These are phyloP conservation scores for Pezicula neosporulosa DNA, from an alignment of 2,329 filamentous ascomycete species.

Conservation along the genomic window DNA sequence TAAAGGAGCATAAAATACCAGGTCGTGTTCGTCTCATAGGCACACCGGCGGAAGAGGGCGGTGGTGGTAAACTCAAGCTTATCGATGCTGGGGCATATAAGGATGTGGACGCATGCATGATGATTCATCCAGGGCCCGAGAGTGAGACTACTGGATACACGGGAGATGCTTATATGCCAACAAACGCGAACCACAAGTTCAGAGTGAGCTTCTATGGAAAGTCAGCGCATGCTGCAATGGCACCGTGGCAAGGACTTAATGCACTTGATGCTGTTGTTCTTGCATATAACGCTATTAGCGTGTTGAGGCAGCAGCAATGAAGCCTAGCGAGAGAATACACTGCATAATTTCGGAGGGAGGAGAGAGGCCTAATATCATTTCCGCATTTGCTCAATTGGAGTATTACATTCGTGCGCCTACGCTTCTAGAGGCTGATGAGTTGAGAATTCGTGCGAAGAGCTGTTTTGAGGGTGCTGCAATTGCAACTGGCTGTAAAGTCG, in stretches of 20 bases:
- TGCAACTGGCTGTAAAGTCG: constrained; percentile 4
- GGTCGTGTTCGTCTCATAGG: constrained; percentile 9
- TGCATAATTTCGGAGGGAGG: no score
- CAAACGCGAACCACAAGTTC: constrained; percentile 1
- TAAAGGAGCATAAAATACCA: constrained; percentile 16
- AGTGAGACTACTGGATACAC: constrained; percentile 33
- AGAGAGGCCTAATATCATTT: no score
- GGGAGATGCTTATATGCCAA: constrained; percentile 34
- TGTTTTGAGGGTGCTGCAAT: constrained; percentile 7
- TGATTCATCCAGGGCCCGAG: constrained; percentile 30
- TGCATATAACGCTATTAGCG: constrained; percentile 26
- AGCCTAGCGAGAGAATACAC: constrained; percentile 15
- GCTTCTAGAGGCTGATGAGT: not conserved
- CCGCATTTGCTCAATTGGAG: no score
- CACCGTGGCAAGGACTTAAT: constrained; percentile 32
- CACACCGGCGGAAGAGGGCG: constrained; percentile 9
- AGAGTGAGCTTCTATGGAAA: constrained; percentile 13
- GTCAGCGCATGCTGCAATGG: constrained; percentile 31
- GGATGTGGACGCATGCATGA: constrained; percentile 31
- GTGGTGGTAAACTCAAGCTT: constrained; percentile 34
- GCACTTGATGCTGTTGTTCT: constrained; percentile 32
- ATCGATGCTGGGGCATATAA: constrained; percentile 37
- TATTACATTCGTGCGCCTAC: no score
- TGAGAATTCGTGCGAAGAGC: not conserved
- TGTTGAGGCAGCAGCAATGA: constrained; percentile 22